Base-by-base conservation (phyloP, 768 basidiomycete genomes). In the Glaciozyma antarctica region DNA sequence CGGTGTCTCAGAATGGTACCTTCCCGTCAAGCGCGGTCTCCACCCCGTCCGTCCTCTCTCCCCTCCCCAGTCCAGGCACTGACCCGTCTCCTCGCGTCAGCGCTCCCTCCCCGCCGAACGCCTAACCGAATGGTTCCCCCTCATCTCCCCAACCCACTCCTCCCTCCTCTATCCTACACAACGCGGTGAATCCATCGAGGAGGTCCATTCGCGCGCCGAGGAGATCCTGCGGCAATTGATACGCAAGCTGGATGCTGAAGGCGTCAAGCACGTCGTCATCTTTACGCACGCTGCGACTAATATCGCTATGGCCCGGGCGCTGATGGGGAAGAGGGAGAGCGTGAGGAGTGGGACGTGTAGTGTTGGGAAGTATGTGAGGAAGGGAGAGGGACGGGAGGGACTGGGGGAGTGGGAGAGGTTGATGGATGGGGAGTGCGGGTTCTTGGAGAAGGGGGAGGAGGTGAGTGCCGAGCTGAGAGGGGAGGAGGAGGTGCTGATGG, bases 51-150 rank as follows among this genome's bases (percentile, higher is more conserved):
- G 32, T 44, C 43, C 57, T 63, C 62, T 9, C 22, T 47, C 24
- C 17, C 47, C 47, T 54, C 44, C 38, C 48, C 41, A 16, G 41
- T 41, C 57, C 60, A 51, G 52, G 10, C 54, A 55, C 44, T 22
- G 32, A 17, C 49, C 45, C 21, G 15, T 44, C 57, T 4, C 12
- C 26, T 8, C 44, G 26, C 52, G 53, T 43, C 52, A 49, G 58
- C 49, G 43, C 47, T 24, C 38, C n/a, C 55, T 41, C 55, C 16
- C 32, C 22, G 48, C 38, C 26, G 12, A 66, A 87, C 86, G 86
- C 15, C 74, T 88, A 12, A 81, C 83, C 5, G 88, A 89, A 76
- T 90, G 88, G 88, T 88, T 85, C 75, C 86, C 85, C 5, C 86
- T 85, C 34, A 86, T 84, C 0, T 81, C 83, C 38, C 83, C 86